Base-by-base conservation (phyloP, 441 rosid genomes). In the Francoa sonchifolia region DNA sequence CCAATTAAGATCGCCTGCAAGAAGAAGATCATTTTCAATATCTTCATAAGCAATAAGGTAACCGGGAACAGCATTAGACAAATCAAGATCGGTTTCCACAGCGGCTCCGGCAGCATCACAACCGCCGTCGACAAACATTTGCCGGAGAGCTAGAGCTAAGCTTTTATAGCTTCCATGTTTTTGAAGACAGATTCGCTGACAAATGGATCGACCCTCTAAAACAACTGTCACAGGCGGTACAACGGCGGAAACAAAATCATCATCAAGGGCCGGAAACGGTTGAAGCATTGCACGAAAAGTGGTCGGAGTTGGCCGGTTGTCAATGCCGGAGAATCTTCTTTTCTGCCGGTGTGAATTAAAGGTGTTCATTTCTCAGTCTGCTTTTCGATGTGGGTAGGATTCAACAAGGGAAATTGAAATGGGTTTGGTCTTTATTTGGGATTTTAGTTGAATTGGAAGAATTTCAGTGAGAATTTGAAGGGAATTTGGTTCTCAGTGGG, bases 1-100 rank as follows among this genome's bases (percentile, higher is more conserved):
- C 93, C 96, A 85, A 19, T 54, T 63, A 41, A 85, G 93, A 59
- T 85, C 96, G 18, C 96, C 96, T 3, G 82, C 96, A 13, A 85
- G 93, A 48, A 85, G 89, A 15, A 85, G 89, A 64, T 85, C 96
- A 30, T 79, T 77, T 63, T 85, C 96, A 59, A 76, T 74, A 56
- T 85, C 96, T 63, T 85, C 93, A 46, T 85, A 85, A 30, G 90
- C 93, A 39, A 85, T 48, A 33, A 79, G 67, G 53, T 85, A 63
- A 17, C 90, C 93, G 10, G 96, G 96, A 49, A 85, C 55, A 6
- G 93, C 96, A 39, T 85, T 82, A 5, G 84, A 72, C 2, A 85
- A 69, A 60, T 85, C 76, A 29, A 78, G 61, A 27, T 71, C 74
- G 33, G 31, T 19, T 10, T 48, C 47, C 21, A 55, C 66, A 2